These are phyloP conservation scores for Coemansia sp. DNA, from an alignment of 192 early-diverging fungal species.

Conservation along the genomic window DNA sequence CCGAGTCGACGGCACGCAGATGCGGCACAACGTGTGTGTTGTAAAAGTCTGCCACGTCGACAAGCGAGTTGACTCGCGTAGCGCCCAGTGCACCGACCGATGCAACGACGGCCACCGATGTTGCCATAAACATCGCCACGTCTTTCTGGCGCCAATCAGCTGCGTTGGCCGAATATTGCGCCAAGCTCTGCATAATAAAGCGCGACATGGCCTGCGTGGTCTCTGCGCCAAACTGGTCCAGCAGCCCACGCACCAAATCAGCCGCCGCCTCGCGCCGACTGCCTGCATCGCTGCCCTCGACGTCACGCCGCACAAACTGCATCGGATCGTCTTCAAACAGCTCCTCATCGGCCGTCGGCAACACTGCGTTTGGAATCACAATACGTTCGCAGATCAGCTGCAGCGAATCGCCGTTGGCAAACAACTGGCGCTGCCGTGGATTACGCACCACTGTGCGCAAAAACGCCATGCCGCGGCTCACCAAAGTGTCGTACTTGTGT, in stretches of 20 bases:
- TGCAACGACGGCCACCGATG: constrained; percentile 80
- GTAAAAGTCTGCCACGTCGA: constrained; percentile 85
- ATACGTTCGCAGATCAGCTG: constrained; percentile 85
- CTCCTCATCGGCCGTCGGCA: constrained; percentile 88
- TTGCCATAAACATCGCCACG: constrained; percentile 89
- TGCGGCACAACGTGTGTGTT: constrained; percentile 79
- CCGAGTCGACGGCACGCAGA: constrained; percentile 68
- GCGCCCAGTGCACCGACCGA: constrained; percentile 79
- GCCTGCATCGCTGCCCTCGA: constrained; percentile 89
- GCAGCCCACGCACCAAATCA: constrained; percentile 86
- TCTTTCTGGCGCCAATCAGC: constrained; percentile 94
- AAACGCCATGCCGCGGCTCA: constrained; percentile 87
- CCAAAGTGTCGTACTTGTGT: constrained; percentile 81
- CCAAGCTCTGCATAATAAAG: constrained; percentile 71
- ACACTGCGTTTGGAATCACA: constrained; percentile 86
- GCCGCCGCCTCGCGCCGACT: constrained; percentile 90
- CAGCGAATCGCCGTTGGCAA: constrained; percentile 70
- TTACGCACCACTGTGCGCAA: constrained; percentile 83
- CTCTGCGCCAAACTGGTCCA: constrained; percentile 82
- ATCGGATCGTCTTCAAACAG: constrained; percentile 96
- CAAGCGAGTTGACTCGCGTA: constrained; percentile 77
- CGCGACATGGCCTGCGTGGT: constrained; percentile 79
- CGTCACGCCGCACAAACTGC: constrained; percentile 88
- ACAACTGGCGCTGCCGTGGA: constrained; percentile 69
- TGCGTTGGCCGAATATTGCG: constrained; percentile 72